phyloP scores from a whole-genome alignment of 108 stramenopile species.

The Skeletonema tropicum region DNA sequence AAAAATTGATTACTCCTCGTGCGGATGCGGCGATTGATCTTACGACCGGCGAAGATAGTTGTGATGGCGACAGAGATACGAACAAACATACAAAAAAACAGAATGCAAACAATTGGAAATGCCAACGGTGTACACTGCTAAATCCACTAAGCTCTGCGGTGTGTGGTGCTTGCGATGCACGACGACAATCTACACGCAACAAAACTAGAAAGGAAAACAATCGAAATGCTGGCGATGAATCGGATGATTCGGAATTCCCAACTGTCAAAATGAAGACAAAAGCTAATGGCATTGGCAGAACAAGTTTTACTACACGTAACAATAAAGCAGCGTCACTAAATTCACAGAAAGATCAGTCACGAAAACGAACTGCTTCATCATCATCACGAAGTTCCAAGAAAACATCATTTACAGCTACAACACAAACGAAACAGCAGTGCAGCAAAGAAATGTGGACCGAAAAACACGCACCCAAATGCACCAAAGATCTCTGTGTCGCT shows the following conservation, averaged over 20 bases:
- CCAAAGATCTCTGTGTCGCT: slow-evolving; percentile 74
- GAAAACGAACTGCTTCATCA: slow-evolving; percentile 1
- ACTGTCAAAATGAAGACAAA: slow-evolving; percentile 4
- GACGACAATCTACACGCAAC: slow-evolving; percentile 22
- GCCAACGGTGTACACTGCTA: slow-evolving; percentile 29
- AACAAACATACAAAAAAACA: not conserved
- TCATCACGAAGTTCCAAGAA: not conserved
- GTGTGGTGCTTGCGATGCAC: slow-evolving; percentile 24
- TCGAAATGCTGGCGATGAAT: not conserved
- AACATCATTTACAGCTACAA: not conserved
- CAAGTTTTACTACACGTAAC: not conserved
- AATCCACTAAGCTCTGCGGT: slow-evolving; percentile 14
- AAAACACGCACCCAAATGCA: slow-evolving; percentile 57
- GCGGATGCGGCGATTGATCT: slow-evolving; percentile 12
- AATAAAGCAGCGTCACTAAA: slow-evolving; percentile 1
- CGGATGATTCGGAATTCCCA: slow-evolving; percentile 6
- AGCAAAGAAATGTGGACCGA: slow-evolving; percentile 65
- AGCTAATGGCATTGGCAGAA: not conserved
- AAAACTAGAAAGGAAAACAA: not conserved
- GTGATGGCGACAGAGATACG: not conserved
- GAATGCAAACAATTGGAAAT: slow-evolving; percentile 12
- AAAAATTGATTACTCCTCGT: slow-evolving; percentile 3
- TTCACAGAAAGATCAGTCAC: not conserved
- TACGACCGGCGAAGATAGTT: slow-evolving; percentile 5
- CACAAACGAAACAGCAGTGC: not conserved